A percentile compares a stretch with the other conserved stretches of the same genome.
Conservation (phyloP, 345 rosid species). For the Hypericum androsaemum region DNA sequence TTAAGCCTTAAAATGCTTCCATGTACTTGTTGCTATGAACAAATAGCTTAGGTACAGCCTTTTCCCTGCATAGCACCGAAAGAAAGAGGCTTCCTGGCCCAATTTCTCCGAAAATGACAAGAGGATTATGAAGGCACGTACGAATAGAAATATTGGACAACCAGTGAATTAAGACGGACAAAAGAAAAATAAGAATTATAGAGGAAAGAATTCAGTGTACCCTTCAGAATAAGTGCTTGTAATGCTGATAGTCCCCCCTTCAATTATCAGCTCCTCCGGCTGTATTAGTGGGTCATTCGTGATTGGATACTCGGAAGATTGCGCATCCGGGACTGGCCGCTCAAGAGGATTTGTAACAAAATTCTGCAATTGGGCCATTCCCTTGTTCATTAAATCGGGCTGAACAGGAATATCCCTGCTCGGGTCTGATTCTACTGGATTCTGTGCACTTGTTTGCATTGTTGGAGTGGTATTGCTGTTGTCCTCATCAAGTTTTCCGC, state of each 20-base stretch:
- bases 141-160: too few relatives aligned
- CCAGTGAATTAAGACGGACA: too few relatives aligned
- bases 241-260: constrained; percentile 23
- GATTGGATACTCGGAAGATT: constrained; percentile 44
- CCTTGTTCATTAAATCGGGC: constrained; percentile 41
- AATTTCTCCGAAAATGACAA: too few relatives aligned
- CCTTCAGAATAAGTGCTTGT: constrained; percentile 24
- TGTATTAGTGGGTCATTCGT: constrained; percentile 13
- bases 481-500: constrained; percentile 70
- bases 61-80: too few relatives aligned
- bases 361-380: constrained; percentile 29
- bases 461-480: constrained; percentile 25
- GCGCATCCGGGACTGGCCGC: constrained; percentile 48
- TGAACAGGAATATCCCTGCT: constrained; percentile 37
- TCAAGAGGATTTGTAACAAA: constrained; percentile 29
- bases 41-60: too few relatives aligned
- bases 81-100: too few relatives aligned
- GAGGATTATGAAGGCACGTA: too few relatives aligned
- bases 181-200: not conserved
- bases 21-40: not conserved
- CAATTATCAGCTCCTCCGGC: constrained; percentile 16
- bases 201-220: constrained; percentile 10
- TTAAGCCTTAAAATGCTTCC: not conserved
- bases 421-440: constrained; percentile 45
- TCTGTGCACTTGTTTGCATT: constrained; percentile 33